Base-by-base conservation (phyloP, 2,329 filamentous ascomycete species). In the Rhexocercosporidium sp. region DNA sequence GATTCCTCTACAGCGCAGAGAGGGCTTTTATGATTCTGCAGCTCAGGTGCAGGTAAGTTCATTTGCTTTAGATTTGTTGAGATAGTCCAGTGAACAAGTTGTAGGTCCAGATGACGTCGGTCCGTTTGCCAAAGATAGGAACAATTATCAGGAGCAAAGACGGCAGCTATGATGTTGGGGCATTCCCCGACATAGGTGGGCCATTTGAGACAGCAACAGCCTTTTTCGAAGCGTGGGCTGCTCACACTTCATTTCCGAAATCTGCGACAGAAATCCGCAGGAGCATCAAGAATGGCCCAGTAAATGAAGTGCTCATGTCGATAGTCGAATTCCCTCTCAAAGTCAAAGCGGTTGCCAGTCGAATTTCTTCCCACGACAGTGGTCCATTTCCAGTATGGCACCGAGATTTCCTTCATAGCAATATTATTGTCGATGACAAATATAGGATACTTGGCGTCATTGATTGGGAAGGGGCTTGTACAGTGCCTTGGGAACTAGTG, bases 381-480 rank as follows among this genome's bases (percentile, higher is more conserved):
- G 44, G 44, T 20, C 44, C 44, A 11, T 47, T 47, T 22, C 44
- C n/a, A 47, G n/a, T 47, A 47, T 47, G 7, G 44, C 44, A 47
- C n/a, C n/a, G 16, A 47, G 44, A 47, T 47, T 47, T 47, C 44
- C n/a, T 47, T 47, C 11, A 22, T 47, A 47, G 44, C 18, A 47
- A 47, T 47, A 47, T 47, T 20, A 47, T 47, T 22, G 44, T 47
- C n/a, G 20, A 47, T 22, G 44, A 47, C n/a, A 47, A 16, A 20
- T 47, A 47, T 47, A 47, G 11, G 46, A 49, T 49, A 49, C 46
- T 49, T 49, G 20, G 46, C 5, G 46, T 49, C 18, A 49, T 49
- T 49, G 7, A 49, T 49, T 49, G 46, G 46, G 46, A 49, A 49
- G 46, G 46, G 46, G 46, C 46, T 49, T 49, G 46, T 25, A 49